Evolutionary conservation across 257 asterid genomes (phyloP).

Genomic region (Nicotiana attenuata): DNA sequence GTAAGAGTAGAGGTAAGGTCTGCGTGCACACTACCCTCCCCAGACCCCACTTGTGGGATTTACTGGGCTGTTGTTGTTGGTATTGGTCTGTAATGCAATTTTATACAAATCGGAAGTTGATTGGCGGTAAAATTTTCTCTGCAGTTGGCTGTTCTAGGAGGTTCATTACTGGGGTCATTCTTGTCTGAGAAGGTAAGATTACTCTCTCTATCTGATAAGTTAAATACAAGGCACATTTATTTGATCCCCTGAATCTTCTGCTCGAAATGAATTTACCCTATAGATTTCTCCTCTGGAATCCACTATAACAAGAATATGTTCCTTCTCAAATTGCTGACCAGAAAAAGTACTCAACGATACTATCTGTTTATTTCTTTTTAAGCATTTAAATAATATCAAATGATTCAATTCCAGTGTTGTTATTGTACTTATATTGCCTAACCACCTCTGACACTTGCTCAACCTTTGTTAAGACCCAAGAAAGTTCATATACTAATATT

Average conservation of each 20-base stretch:
- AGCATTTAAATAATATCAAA: background rate
- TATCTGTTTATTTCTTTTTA: background rate
- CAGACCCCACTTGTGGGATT: too few species aligned
- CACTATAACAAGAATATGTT: background rate
- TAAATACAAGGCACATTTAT: background rate
- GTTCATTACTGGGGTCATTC: constrained; percentile 85
- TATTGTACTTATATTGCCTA: background rate
- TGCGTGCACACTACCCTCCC: too few species aligned
- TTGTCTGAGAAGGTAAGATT: constrained; percentile 80
- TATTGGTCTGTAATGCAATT: background rate
- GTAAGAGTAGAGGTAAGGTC: too few species aligned
- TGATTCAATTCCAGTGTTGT: background rate
- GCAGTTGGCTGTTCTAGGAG: constrained; percentile 98
- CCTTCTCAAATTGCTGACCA: background rate
- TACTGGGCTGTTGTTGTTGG: too few species aligned
- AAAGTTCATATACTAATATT: background rate
- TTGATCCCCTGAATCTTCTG: background rate
- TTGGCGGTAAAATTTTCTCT: background rate
- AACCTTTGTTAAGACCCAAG: background rate
- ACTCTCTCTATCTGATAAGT: background rate
- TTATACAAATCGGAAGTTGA: background rate
- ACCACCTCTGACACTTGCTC: background rate
- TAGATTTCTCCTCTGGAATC: background rate
- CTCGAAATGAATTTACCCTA: background rate
- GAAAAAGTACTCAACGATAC: background rate